These are phyloP conservation scores for Fusarium domesticum DNA, from an alignment of 2,329 filamentous ascomycete genomes.

Conservation along the genomic window DNA sequence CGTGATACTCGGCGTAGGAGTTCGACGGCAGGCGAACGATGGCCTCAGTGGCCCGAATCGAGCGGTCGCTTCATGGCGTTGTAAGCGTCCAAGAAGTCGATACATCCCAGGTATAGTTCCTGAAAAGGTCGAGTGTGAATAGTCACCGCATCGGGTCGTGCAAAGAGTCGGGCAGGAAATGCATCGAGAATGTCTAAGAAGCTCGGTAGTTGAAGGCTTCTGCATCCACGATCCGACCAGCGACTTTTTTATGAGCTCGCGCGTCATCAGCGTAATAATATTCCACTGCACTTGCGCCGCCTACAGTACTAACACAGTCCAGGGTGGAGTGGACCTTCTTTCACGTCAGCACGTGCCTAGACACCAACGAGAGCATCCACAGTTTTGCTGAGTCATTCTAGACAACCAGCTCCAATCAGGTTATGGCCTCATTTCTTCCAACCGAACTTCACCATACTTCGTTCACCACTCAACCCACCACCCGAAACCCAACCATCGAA, in stretches of 20 bases:
- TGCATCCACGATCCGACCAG: no score
- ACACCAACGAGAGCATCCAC: conserved; percentile 20
- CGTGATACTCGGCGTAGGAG: not conserved
- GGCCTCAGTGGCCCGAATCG: conserved; percentile 8
- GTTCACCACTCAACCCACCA: conserved; percentile 27
- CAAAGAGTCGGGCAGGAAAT: conserved; percentile 4
- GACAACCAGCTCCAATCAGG: conserved; percentile 30
- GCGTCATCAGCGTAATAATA: not conserved
- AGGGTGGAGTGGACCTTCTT: no score
- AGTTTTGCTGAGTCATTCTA: conserved; percentile 37
- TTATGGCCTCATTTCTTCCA: conserved; percentile 41
- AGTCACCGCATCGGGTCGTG: conserved; percentile 24
- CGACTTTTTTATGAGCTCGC: not conserved
- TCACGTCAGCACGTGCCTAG: conserved; percentile 16
- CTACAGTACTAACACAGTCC: no score
- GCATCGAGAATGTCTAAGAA: conserved; percentile 2
- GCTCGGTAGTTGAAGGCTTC: no score
- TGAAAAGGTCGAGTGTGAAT: conserved; percentile 15
- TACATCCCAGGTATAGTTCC: conserved; percentile 30
- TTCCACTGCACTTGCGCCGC: no score
- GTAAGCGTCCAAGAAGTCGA: conserved; percentile 23
- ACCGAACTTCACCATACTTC: conserved; percentile 30
- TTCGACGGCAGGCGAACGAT: conserved; percentile 3
- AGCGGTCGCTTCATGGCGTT: conserved; percentile 13
- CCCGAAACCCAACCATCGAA: conserved; percentile 21